These are phyloP conservation scores for Saccharomycopsis selenospora DNA, from an alignment of 805 yeast species.

Conservation along the genomic window DNA sequence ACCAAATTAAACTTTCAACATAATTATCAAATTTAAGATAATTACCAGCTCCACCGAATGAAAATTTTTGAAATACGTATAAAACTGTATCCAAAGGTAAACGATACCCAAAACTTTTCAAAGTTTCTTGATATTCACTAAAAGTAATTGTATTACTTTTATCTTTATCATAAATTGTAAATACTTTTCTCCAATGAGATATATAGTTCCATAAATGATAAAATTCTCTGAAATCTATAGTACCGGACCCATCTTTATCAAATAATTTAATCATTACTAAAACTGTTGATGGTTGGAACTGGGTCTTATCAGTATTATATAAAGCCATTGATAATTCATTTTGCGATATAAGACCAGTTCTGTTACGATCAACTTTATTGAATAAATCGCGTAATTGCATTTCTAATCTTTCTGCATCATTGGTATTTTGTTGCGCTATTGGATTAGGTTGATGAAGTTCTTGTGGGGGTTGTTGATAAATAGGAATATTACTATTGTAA, in stretches of 20 bases:
- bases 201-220: slow-evolving; percentile 63
- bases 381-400: slow-evolving; percentile 43
- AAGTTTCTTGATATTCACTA: slow-evolving; percentile 59
- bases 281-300: slow-evolving; percentile 55
- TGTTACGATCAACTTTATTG: slow-evolving; percentile 47
- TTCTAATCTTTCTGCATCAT: slow-evolving; percentile 30
- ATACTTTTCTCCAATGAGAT: slow-evolving; percentile 59
- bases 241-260: slow-evolving; percentile 43
- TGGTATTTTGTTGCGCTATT: slow-evolving; percentile 10
- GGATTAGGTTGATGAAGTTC: slow-evolving; percentile 20
- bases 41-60: slow-evolving; percentile 25
- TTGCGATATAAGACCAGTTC: slow-evolving; percentile 47
- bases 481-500: slow-evolving; percentile 5
- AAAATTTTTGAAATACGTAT: slow-evolving; percentile 50
- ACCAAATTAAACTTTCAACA: slow-evolving; percentile 72
- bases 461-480: slow-evolving; percentile 13
- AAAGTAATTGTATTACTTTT: slow-evolving; percentile 53
- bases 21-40: slow-evolving; percentile 69
- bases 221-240: slow-evolving; percentile 55
- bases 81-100: slow-evolving; percentile 51
- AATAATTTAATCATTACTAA: slow-evolving; percentile 57
- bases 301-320: slow-evolving; percentile 52
- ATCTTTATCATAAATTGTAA: slow-evolving; percentile 54
- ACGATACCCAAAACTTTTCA: slow-evolving; percentile 61
- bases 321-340: slow-evolving; percentile 53